phyloP scores from a whole-genome alignment of 108 stramenopile species.

The Cyclotella kingstonii region DNA sequence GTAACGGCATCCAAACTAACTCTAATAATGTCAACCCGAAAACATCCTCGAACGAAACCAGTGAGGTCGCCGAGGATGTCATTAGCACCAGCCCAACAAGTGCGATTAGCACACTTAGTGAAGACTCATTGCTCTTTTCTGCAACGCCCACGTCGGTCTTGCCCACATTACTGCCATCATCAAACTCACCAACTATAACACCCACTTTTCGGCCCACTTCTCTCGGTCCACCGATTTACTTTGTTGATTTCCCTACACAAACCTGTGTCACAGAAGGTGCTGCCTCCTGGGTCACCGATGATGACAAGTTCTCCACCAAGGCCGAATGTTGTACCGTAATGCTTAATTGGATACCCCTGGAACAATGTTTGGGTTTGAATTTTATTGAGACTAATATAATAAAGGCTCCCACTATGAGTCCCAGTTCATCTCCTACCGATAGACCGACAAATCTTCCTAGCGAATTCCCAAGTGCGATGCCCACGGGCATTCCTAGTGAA shows the following conservation, averaged over 20 bases:
- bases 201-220: conserved; percentile 13
- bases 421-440: not conserved
- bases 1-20: not conserved
- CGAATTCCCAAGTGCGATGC: not conserved
- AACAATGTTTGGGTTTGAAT: conserved; percentile 10
- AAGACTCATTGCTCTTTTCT: not conserved
- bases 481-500: conserved; percentile 2
- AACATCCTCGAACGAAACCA: not conserved
- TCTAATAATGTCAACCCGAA: not conserved
- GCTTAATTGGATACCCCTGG: conserved; percentile 16
- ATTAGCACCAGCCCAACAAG: no score
- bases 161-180: not conserved
- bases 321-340: conserved; percentile 9
- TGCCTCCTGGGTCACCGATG: conserved; percentile 4
- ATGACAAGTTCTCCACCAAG: conserved; percentile 13
- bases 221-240: conserved; percentile 17
- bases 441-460: conserved; percentile 4
- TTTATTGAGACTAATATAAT: conserved; percentile 16
- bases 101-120: no score
- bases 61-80: no score
- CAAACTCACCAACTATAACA: not conserved
- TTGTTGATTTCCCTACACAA: conserved; percentile 20
- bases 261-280: not conserved
- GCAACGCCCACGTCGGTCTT: not conserved
- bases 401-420: conserved; percentile 7